Conservation (phyloP, 352 stramenopile species). For the Globisporangium cylindrosporum region DNA sequence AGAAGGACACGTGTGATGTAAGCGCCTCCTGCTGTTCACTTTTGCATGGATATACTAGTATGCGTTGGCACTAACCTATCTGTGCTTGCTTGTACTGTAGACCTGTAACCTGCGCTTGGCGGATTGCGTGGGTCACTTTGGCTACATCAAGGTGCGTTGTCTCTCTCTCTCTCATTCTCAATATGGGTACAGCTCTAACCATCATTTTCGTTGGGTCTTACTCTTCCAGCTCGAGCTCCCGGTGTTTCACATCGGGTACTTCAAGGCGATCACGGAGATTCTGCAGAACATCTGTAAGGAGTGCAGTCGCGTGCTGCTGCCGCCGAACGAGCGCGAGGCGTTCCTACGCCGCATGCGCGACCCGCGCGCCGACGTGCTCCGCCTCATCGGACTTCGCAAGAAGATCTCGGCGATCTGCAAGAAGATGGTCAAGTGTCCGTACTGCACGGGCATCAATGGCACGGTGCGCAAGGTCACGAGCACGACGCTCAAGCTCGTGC, state of each 20-base stretch:
- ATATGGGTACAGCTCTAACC: neutral
- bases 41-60: neutral
- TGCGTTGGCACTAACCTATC: neutral
- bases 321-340: constrained; percentile 82
- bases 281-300: constrained; percentile 98
- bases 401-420: constrained; percentile 97
- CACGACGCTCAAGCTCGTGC: constrained; percentile 97
- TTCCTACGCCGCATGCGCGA: constrained; percentile 90
- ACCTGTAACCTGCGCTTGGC: constrained; percentile 90
- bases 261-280: constrained; percentile 97
- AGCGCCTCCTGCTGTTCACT: constrained; percentile 25
- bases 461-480: constrained; percentile 97
- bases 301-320: constrained; percentile 94
- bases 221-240: constrained; percentile 87
- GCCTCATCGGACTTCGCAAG: constrained; percentile 86
- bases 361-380: constrained; percentile 69
- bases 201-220: neutral
- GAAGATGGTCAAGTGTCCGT: constrained; percentile 93
- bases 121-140: constrained; percentile 99
- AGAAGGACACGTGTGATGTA: constrained; percentile 93
- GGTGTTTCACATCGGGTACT: constrained; percentile 99
- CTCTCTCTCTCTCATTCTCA: neutral
- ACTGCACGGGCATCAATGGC: constrained; percentile 96
- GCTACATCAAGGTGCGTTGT: constrained; percentile 90
- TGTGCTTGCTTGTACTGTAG: constrained; percentile 6